A percentile compares a stretch with the other conserved stretches of the same genome.
Conservation (phyloP, 2,329 filamentous ascomycete species). For the Fonsecaea multimorphosa region DNA sequence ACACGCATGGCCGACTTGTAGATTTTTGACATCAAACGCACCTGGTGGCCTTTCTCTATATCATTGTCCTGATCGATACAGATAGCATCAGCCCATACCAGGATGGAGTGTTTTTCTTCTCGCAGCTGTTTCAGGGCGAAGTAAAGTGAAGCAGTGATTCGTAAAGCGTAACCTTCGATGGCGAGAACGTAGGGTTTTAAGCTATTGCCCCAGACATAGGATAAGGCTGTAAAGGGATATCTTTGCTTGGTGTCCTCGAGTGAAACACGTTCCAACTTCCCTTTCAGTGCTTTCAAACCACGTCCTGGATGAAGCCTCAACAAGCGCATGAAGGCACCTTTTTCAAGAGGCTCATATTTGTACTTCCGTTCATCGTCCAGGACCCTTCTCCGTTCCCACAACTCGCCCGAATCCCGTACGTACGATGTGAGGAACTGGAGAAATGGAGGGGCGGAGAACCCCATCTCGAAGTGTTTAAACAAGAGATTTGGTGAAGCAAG, state of each 20-base stretch:
- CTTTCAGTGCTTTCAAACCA: background rate
- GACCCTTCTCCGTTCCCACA: background rate
- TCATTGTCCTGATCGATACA: conserved; percentile 11
- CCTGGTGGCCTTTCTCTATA: conserved; percentile 8
- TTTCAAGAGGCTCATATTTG: background rate
- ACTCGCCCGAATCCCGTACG: background rate
- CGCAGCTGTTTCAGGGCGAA: background rate
- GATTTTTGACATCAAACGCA: conserved; percentile 4
- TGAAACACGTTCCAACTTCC: background rate
- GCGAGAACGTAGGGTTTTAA: background rate
- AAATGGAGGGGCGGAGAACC: background rate
- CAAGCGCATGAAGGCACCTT: background rate
- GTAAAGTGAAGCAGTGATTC: conserved; percentile 3
- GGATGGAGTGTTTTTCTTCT: background rate
- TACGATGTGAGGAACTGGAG: background rate
- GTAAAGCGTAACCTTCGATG: background rate
- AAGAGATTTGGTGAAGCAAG: background rate
- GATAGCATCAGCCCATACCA: conserved; percentile 2
- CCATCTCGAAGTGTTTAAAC: conserved; percentile 1
- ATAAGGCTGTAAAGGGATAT: conserved; percentile 1
- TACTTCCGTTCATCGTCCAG: background rate
- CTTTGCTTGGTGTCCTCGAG: background rate
- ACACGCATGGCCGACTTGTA: background rate
- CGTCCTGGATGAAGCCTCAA: background rate
- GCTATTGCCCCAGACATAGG: conserved; percentile 1